Evolutionary conservation across 2,329 filamentous ascomycete genomes (phyloP).

Genomic region (Paraphoma sp.): DNA sequence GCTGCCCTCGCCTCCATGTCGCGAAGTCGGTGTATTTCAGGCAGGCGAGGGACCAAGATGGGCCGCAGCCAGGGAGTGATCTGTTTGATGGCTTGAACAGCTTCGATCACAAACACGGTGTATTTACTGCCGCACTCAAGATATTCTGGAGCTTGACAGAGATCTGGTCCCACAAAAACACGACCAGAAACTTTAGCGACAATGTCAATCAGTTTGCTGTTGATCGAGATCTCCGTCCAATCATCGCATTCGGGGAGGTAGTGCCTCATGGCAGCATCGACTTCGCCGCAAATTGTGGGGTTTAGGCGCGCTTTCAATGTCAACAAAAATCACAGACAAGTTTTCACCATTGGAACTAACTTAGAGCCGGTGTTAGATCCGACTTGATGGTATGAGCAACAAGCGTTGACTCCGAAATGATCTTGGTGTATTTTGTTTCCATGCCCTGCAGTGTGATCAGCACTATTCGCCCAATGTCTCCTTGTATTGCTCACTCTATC

Average conservation of each 20-base stretch:
- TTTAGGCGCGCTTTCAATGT: constrained; percentile 36
- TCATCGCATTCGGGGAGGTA: constrained; percentile 37
- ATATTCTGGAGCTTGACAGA: constrained; percentile 38
- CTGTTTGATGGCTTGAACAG: constrained; percentile 34
- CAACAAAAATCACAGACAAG: constrained; percentile 5
- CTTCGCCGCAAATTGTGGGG: constrained; percentile 34
- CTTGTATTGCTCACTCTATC: constrained; percentile 21
- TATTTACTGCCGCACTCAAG: constrained; percentile 38
- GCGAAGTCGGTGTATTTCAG: constrained; percentile 29
- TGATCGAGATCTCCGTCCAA: constrained; percentile 41
- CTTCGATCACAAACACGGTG: constrained; percentile 39
- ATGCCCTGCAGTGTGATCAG: constrained; percentile 28
- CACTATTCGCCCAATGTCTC: background rate
- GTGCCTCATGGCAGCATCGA: constrained; percentile 34
- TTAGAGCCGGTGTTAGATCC: constrained; percentile 44
- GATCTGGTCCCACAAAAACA: constrained; percentile 42
- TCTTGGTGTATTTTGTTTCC: constrained; percentile 40
- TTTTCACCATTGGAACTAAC: constrained; percentile 18
- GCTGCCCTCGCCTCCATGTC: constrained; percentile 20
- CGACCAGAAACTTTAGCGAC: constrained; percentile 43
- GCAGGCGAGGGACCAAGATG: constrained; percentile 31
- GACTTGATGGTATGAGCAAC: constrained; percentile 34
- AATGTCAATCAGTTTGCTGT: constrained; percentile 35
- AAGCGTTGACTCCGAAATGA: constrained; percentile 24
- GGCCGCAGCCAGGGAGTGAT: constrained; percentile 33